These are phyloP conservation scores for Solanum paucissectum DNA, from an alignment of 257 asterid genomes.

Conservation along the genomic window DNA sequence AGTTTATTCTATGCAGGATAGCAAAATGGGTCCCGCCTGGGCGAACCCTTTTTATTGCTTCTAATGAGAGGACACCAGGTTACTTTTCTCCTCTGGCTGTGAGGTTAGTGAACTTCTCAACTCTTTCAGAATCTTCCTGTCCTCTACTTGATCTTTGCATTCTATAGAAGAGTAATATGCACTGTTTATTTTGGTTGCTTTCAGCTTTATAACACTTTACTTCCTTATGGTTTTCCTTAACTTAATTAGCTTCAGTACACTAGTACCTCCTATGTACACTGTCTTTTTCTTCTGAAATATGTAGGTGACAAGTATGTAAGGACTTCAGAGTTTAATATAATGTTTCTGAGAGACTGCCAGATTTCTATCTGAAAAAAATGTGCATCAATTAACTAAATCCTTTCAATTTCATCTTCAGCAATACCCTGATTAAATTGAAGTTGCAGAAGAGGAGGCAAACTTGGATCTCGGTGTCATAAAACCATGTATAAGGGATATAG, in stretches of 20 bases:
- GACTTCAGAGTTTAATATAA: background rate
- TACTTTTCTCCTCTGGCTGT: slow-evolving; percentile 69
- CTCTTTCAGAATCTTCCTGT: background rate
- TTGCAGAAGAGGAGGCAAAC: background rate
- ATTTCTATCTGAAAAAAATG: background rate
- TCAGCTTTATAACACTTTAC: background rate
- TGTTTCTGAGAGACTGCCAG: background rate
- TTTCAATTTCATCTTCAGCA: background rate
- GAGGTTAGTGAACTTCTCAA: slow-evolving; percentile 29
- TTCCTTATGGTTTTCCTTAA: background rate
- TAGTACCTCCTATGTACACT: background rate
- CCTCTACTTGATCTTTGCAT: background rate
- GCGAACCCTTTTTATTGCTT: slow-evolving; percentile 79
- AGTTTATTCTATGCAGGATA: slow-evolving; percentile 82
- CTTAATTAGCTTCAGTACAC: background rate
- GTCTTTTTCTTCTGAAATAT: background rate
- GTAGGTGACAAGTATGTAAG: background rate
- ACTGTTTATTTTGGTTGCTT: background rate
- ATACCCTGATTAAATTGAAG: background rate
- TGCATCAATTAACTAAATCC: background rate
- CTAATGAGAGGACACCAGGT: slow-evolving; percentile 77
- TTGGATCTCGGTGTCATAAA: background rate
- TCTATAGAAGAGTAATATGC: background rate
- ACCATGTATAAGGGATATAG: background rate
- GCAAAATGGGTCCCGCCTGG: slow-evolving; percentile 81